Evolutionary conservation across 164 flowering plant genomes (phyloP).

Genomic region (Magnolia sinica): DNA sequence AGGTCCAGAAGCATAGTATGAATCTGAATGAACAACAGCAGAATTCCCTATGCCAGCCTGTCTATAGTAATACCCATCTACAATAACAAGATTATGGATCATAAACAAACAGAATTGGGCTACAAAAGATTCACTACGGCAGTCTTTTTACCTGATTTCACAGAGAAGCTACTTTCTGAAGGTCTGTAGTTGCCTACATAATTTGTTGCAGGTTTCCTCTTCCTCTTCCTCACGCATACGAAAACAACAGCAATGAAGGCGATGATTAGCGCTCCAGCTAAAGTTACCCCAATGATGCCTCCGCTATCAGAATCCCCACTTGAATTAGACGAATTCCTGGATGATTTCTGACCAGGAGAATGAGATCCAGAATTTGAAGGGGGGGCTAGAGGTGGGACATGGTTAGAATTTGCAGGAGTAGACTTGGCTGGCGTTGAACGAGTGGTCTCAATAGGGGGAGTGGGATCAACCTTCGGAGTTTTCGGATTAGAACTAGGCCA

Average conservation of each 20-base stretch:
- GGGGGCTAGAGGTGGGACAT: conserved; percentile 8
- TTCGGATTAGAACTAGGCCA: conserved; percentile 4
- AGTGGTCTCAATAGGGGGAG: conserved; percentile 9
- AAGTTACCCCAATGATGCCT: conserved; percentile 25
- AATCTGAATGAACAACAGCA: conserved; percentile 1
- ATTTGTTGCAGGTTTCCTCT: conserved; percentile 11
- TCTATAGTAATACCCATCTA: background rate
- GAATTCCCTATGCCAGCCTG: background rate
- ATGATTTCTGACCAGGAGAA: background rate
- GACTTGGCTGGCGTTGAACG: conserved; percentile 8
- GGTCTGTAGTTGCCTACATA: conserved; percentile 20
- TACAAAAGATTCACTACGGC: too few relatives aligned
- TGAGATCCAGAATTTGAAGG: conserved; percentile 2
- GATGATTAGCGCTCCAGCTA: conserved; percentile 34
- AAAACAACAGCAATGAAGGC: conserved; percentile 31
- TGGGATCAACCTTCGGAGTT: background rate
- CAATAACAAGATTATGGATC: conserved; percentile 6
- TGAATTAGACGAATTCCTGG: conserved; percentile 5
- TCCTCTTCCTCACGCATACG: conserved; percentile 25
- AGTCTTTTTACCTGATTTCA: conserved; percentile 30
- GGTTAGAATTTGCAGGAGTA: conserved; percentile 1
- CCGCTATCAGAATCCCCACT: conserved; percentile 5
- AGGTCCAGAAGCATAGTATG: background rate
- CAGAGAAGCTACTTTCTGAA: conserved; percentile 22
- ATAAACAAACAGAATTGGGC: background rate